Conservation (phyloP, 108 stramenopile species). For the Skeletonema costatum region DNA sequence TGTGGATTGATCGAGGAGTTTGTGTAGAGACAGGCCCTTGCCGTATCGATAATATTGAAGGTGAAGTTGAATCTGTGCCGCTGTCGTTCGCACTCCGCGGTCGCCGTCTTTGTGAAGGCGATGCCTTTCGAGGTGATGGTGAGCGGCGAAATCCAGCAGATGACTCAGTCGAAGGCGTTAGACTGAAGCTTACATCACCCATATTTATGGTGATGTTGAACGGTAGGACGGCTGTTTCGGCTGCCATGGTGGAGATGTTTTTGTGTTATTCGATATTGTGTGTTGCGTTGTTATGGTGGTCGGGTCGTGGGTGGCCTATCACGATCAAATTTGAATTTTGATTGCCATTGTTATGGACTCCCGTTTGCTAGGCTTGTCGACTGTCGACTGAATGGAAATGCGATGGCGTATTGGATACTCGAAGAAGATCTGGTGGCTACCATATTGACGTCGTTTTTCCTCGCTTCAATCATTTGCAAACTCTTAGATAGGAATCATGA, state of each 20-base stretch:
- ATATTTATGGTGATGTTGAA: slow-evolving; percentile 11
- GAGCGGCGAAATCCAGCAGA: neutral
- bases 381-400: no score
- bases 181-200: slow-evolving; percentile 8
- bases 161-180: neutral
- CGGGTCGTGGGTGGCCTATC: no score
- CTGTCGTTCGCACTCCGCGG: neutral
- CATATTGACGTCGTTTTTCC: no score
- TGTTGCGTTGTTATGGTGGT: no score
- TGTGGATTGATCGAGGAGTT: neutral
- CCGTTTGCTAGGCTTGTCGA: no score
- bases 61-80: neutral
- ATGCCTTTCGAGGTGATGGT: slow-evolving; percentile 3
- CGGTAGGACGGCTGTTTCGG: neutral
- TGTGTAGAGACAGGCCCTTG: neutral
- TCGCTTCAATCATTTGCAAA: no score
- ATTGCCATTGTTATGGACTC: no score
- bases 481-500: no score
- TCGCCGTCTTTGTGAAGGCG: neutral
- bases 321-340: no score
- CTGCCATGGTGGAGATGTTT: neutral
- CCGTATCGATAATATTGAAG: neutral
- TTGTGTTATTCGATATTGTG: no score
- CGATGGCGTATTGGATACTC: no score
- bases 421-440: no score